Evolutionary conservation across 2,329 filamentous ascomycete genomes (phyloP), one percentile per base, ranked within the genome.

Genomic region (Fusarium secorum): DNA sequence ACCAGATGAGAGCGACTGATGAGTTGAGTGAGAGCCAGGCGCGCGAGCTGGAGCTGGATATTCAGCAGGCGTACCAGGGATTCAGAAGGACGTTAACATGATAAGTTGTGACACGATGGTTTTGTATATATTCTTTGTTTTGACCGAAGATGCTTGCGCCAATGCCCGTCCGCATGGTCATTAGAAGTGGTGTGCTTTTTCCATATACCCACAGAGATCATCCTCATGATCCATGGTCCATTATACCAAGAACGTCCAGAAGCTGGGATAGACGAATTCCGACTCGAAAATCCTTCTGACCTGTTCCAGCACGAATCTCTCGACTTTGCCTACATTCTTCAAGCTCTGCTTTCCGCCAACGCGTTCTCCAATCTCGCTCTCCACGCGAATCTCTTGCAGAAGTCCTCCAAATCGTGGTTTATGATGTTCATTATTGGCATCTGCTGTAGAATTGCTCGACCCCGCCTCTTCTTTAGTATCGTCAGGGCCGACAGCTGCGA

Each of bases 251-350:
- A 98, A 98, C 2, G 95, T 98, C 95, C 95, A 98, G 81, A 97
- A 98, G 81, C 95, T 98, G 46, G 96, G 96, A 83, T 97, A 98
- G 68, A 98, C 95, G 83, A 98, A 96, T 80, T 99, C 96, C 79
- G 98, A 96, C 82, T 99, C 96, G 77, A 99, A 98, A 75, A 99
- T 98, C 77, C 94, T 89, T 78, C 95, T 90, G 68, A 99, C 96
- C 82, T 98, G 95, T 80, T 98, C 95, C 65, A 99, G 86, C 61
- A 99, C 94, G 80, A 99, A 99, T 76, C 94, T 92, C 84, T 99
- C 96, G 63, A 99, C 96, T 85, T 99, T 99, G 64, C 96, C 95
- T 53, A 99, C 95, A 79, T 99, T 99, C 86, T 98, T 98, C 66
- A 99, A 83, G 49, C 95, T 96, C 83, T 98, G 95, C 83, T 96